Base-by-base conservation (phyloP, 1,284 basidiomycete genomes). In the Thelephora terrestris region DNA sequence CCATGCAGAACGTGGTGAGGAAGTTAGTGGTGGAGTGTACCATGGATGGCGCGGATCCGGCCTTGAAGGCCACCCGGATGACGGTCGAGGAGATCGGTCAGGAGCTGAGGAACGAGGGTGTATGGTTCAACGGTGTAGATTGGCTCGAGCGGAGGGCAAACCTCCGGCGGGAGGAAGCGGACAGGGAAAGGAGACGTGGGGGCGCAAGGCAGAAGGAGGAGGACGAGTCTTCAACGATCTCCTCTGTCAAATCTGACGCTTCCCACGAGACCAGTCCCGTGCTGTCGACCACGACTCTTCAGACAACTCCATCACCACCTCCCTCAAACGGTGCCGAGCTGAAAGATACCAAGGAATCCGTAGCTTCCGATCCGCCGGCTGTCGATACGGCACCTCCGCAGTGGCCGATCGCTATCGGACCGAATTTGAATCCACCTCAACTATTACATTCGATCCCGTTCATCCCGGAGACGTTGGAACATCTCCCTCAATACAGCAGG, bases 271-370 rank as follows among this genome's bases (percentile, higher is more conserved):
- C 81, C n/a, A 85, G 81, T 55, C 83, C 83, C 0, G 81, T 84
- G 1, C 60, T 85, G n/a, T 85, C 81, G 6, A 81, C 81, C 0
- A 76, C 79, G 5, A 86, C 83, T 3, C 57, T 86, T 16, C 79
- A 80, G 51, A 86, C 83, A 16, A 85, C 84, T 3, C 83, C 83
- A 0, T 84, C 80, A 0, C 83, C 83, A 0, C 79, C 82, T 0
- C 82, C 82, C 46, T 63, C 47, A 57, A 65, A 54, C 52, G 61
- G 53, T 51, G 52, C 52, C 48, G 61, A 55, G 46, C 56, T 59
- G 35, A 64, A 67, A 48, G 66, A 70, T 21, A 68, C 71, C 21
- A 32, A 32, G 12, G 61, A 64, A 3, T 43, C 51, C 10, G 58
- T 49, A 14, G 40, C 53, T 10, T 60, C 66, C 35, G 29, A 32